Conservation (phyloP, 169 alveolate species). For the Plasmodium gonderi region DNA sequence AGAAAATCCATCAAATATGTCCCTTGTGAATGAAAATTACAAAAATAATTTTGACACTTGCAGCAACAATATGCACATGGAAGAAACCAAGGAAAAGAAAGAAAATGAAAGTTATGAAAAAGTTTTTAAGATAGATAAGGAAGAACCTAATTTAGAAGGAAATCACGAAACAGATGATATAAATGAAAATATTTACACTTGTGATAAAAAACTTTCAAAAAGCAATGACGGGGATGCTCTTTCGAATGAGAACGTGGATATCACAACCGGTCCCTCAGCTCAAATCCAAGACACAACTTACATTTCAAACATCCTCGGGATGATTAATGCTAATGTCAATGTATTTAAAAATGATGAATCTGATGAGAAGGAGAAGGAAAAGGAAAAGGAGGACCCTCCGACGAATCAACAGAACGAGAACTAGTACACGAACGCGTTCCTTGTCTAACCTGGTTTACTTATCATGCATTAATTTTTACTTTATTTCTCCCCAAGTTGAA, state of each 20-base stretch:
- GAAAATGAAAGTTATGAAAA: constrained; percentile 71
- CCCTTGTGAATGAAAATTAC: constrained; percentile 44
- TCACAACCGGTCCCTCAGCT: neutral
- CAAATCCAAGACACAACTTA: constrained; percentile 46
- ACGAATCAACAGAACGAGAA: neutral
- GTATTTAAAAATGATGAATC: neutral
- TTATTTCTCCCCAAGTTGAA: too few species aligned
- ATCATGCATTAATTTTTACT: too few species aligned
- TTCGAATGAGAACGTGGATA: neutral
- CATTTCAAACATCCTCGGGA: constrained; percentile 20
- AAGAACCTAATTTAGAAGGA: constrained; percentile 6
- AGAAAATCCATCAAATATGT: constrained; percentile 20
- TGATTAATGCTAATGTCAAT: neutral
- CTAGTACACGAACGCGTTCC: neutral
- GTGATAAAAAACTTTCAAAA: neutral
- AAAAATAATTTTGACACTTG: constrained; percentile 41
- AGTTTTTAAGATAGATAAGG: constrained; percentile 54
- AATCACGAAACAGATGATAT: neutral
- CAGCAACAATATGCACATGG: neutral
- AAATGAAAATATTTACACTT: constrained; percentile 2
- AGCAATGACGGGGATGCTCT: neutral
- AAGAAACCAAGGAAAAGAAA: constrained; percentile 29
- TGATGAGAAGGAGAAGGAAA: neutral
- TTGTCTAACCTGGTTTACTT: neutral
- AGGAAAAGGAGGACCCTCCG: neutral